Conservation (phyloP, 108 stramenopile species). For the Chaetoceros muelleri region DNA sequence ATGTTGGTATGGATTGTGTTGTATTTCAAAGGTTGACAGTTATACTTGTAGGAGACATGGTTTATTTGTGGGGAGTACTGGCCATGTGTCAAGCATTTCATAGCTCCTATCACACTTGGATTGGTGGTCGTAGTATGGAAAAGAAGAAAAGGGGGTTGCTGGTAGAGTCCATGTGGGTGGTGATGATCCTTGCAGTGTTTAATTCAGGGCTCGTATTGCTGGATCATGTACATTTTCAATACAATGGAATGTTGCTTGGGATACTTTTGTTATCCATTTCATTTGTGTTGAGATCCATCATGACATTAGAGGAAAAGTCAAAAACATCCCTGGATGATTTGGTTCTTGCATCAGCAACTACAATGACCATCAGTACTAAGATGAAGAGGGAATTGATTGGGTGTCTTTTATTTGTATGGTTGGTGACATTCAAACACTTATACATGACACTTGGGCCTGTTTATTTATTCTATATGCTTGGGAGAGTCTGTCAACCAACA, state of each 20-base stretch:
- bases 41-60: constrained; percentile 53
- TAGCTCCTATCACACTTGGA: too few species aligned
- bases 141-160: too few species aligned
- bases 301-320: too few species aligned
- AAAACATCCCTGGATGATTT: too few species aligned
- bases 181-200: constrained; percentile 43
- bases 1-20: constrained; percentile 39
- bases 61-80: constrained; percentile 52
- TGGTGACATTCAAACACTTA: constrained; percentile 89
- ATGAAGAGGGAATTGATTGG: too few species aligned
- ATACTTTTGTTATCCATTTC: constrained; percentile 67
- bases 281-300: constrained; percentile 42
- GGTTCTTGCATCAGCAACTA: too few species aligned
- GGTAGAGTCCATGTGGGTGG: too few species aligned
- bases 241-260: constrained; percentile 91
- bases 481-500: constrained; percentile 64
- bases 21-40: constrained; percentile 75
- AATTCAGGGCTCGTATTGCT: constrained; percentile 83
- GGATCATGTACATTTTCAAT: constrained; percentile 94
- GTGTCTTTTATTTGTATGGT: constrained; percentile 55
- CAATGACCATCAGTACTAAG: too few species aligned
- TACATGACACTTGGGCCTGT: constrained; percentile 83
- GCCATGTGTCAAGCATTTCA: too few species aligned
- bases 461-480: constrained; percentile 73
- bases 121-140: too few species aligned